Evolutionary conservation across 345 rosid species (phyloP).

Genomic region (Orychophragmus violaceus): DNA sequence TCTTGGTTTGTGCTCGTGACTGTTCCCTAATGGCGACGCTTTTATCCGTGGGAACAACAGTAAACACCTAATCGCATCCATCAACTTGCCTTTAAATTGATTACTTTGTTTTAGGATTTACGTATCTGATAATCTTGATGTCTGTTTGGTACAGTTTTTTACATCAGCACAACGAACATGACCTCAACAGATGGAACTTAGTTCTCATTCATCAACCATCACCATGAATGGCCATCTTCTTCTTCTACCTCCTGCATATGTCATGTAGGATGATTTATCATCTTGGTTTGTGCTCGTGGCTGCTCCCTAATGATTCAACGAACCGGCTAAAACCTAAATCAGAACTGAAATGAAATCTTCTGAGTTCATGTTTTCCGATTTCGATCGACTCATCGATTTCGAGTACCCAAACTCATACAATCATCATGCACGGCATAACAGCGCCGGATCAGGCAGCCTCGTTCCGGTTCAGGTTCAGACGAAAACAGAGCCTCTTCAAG

Average conservation of each 20-base stretch:
- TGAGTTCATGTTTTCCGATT: constrained; percentile 39
- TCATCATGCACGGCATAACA: constrained; percentile 39
- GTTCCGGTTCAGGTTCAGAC: constrained; percentile 79
- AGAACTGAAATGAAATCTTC: constrained; percentile 28
- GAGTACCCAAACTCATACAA: constrained; percentile 39
- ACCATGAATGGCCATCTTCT: not conserved
- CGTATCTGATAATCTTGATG: not conserved
- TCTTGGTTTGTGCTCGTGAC: constrained; percentile 35
- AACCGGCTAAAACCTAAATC: constrained; percentile 27
- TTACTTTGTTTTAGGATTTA: not conserved
- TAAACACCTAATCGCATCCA: not conserved
- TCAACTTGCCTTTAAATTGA: not conserved
- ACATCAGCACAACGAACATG: constrained; percentile 83
- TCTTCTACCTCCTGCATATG: not conserved
- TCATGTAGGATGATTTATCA: not conserved
- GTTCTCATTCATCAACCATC: not conserved
- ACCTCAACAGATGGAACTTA: not conserved
- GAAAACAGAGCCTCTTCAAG: constrained; percentile 33
- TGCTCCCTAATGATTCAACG: constrained; percentile 28
- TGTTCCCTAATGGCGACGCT: constrained; percentile 50
- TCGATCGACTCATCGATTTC: constrained; percentile 57
- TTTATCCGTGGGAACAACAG: constrained; percentile 93
- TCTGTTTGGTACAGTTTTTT: constrained; percentile 57
- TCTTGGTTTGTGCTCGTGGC: constrained; percentile 35
- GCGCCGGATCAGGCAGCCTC: constrained; percentile 53